These are phyloP conservation scores for Tetrahymena thermophila DNA, from an alignment of 73 alveolate genomes.

Conservation along the genomic window DNA sequence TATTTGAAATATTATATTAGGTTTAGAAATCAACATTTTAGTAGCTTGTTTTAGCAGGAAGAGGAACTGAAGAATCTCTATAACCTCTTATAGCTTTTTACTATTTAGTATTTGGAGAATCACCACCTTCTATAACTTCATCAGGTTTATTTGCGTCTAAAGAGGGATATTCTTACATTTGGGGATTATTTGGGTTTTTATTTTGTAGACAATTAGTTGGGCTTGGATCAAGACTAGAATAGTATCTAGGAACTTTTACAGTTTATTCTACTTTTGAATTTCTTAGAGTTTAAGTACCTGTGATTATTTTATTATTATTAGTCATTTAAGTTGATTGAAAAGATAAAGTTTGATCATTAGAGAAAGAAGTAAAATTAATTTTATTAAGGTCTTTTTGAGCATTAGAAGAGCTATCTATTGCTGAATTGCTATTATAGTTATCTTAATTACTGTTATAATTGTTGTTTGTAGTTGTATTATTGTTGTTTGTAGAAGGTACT, in stretches of 20 bases:
- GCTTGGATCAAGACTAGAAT: background rate
- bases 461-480: background rate
- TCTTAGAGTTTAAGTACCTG: background rate
- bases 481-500: background rate
- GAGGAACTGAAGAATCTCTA: background rate
- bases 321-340: background rate
- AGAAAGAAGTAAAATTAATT: background rate
- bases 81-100: background rate
- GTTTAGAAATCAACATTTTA: background rate
- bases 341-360: background rate
- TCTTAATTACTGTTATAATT: background rate
- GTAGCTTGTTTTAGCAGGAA: background rate
- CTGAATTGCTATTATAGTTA: background rate
- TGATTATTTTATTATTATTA: background rate
- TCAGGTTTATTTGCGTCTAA: background rate
- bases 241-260: background rate
- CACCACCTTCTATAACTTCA: background rate
- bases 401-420: background rate
- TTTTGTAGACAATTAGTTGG: background rate
- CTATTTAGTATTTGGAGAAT: background rate
- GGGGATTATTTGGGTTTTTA: background rate
- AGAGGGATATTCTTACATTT: background rate
- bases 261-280: background rate
- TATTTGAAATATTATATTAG: background rate
- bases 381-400: background rate